Base-by-base conservation (phyloP, 257 asterid species). In the Solanum etuberosum region DNA sequence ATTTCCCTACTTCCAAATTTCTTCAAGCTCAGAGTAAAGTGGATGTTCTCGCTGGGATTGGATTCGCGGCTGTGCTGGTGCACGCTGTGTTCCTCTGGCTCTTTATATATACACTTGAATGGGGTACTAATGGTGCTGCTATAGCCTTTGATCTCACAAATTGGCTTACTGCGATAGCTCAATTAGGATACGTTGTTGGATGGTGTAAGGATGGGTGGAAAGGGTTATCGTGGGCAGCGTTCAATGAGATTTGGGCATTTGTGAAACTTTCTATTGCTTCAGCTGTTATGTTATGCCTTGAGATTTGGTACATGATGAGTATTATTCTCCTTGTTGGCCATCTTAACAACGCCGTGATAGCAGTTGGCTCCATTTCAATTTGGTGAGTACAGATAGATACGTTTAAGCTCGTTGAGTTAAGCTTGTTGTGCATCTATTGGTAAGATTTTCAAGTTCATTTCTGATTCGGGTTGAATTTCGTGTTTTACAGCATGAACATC, bases 181-280 rank as follows among this genome's bases (percentile, higher is more conserved):
- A 93, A 87, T 68, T 94, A 23, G 89, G 67, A 2, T 93, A 91
- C 21, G 54, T 89, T 13, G 16, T 90, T 16, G 92, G 93, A 7
- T 90, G 96, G 87, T 93, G 97, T 85, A 94, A 95, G 70, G 87
- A 90, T 54, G 91, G 95, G 10, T 94, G 97, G 96, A 87, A 88
- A 0, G 95, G 96, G 1, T 91, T 94, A 12, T 90, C 90, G 0
- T 6, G 54, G 15, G 90, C 93, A 21, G 96, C 97, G 1, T 92
- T 94, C 73, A 87, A 90, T n/a, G 96, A 94, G 31, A 86, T 94
- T 1, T 65, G 91, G 86, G 92, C 95, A 4, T 93, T 93, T 15
- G 63, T 92, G 6, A 93, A 88, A 87, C 94, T 94, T 63, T 94
- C 97, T 5, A 88, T 91, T 9, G 93, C 96, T 27, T 92, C 96